Base-by-base conservation (phyloP, 176 grass and related monocot genomes). In the Dendrocalamus sinicus region DNA sequence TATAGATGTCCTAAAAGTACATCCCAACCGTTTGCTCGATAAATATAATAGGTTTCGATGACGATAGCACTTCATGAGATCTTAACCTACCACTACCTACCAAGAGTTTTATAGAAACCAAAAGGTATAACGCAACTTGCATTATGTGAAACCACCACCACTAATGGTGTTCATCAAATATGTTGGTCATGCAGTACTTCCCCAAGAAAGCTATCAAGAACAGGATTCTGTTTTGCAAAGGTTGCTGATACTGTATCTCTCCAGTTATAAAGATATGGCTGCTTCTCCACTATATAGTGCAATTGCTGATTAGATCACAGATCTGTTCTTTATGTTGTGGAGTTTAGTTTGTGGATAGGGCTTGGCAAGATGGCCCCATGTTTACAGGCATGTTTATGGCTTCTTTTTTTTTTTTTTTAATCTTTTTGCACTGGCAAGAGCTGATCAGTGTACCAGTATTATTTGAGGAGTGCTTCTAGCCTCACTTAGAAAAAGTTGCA, bases 201-300 rank as follows among this genome's bases (percentile, higher is more conserved):
- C 44, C 11, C 60, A n/a, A 20, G 39, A 77, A 55, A 82, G 22
- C 72, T 72, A 81, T 58, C 65, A 90, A 37, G 45, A 82, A 82
- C 73, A 78, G 55, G 79, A 73, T 66, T 74, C 81, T 73, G 67
- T 16, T 35, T 35, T 78, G 39, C 48, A 82, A 82, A 90, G 73
- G 47, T 30, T 73, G 73, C 20, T 78, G 79, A 66, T 75, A 85
- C 51, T 89, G 82, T 80, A 58, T 35, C 76, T 76, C 30, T 81
- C 22, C 52, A 76, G 53, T 55, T 59, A 51, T 12, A 70, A 70
- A 76, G 70, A 76, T 76, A 35, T 87, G 68, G 62, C 3, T 80
- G 80, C 73, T 51, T 86, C 79, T 79, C 74, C 59, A 79, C 78
- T 86, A 75, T 24, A 41, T 37, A 60, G 83, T 75, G 17, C 40